Base-by-base conservation (phyloP, 2,329 filamentous ascomycete genomes). In the Botrytis aclada region DNA sequence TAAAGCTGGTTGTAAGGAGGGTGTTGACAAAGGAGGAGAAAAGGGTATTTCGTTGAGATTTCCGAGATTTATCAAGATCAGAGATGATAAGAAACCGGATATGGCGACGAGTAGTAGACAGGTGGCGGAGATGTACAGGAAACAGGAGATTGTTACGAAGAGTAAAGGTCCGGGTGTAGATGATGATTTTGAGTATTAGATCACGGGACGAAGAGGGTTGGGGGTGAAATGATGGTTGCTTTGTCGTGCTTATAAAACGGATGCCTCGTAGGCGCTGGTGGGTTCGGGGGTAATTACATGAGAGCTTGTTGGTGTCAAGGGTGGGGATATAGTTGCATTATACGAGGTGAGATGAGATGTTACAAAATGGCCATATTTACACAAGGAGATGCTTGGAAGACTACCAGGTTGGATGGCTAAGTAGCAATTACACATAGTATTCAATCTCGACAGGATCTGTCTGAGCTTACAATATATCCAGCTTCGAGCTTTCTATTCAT, bases 11-110 rank as follows among this genome's bases (percentile, higher is more conserved):
- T 89, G 89, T 64, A 90, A 92, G 77, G 93, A 97, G 80, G 90
- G 95, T 10, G 87, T 93, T n/a, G 92, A 93, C 73, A 87, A 87
- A 0, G 85, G 84, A 1, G 90, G 91, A 45, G 91, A 90, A 67
- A 90, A 90, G 81, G 96, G 96, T 4, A 93, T 99, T 78, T 95
- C 92, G 80, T 84, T 99, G 77, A 87, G 96, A 10, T 99, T 99
- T 82, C 96, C 96, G 16, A 85, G 96, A 18, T 99, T 97, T 82
- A 96, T 99, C 81, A 94, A 94, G 81, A 84, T 93, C 58, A 88
- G 96, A 74, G 95, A 98, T 74, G 96, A 99, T 81, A 99, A 99
- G 88, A 98, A 97, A 84, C 90, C 94, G 0, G 95, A 97, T 75
- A 88, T 95, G 84, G 96, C 96, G 22, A 98, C 94, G 56, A 92